A percentile compares a stretch with the other conserved stretches of the same genome.
Conservation (phyloP, 805 yeast genomes). For the Monosporozyma aquatica region DNA sequence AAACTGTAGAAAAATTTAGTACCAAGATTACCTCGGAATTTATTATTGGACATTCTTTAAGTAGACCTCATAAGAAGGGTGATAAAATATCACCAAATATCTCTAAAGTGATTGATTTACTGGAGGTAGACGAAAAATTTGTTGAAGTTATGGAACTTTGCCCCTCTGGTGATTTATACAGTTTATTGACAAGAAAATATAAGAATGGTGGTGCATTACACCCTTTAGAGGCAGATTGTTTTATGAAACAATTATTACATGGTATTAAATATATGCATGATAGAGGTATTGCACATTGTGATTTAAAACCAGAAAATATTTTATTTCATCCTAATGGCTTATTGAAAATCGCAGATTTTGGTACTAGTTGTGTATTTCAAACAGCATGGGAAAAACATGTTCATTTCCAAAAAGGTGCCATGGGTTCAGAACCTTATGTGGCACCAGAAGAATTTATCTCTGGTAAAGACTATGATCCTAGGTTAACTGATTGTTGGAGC, state of each 20-base stretch:
- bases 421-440: slow-evolving; percentile 87
- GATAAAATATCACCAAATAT: slow-evolving; percentile 42
- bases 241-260: slow-evolving; percentile 73
- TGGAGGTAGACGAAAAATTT: slow-evolving; percentile 63
- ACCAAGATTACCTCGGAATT: slow-evolving; percentile 85
- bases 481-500: slow-evolving; percentile 85
- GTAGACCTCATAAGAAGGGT: slow-evolving; percentile 21
- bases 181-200: slow-evolving; percentile 40
- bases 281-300: slow-evolving; percentile 92
- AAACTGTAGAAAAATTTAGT: slow-evolving; percentile 84
- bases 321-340: slow-evolving; percentile 58
- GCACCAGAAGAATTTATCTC: slow-evolving; percentile 77
- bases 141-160: slow-evolving; percentile 93
- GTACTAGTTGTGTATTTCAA: slow-evolving; percentile 82
- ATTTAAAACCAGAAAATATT: slow-evolving; percentile 81
- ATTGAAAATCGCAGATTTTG: slow-evolving; percentile 74
- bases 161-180: slow-evolving; percentile 70
- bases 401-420: slow-evolving; percentile 58
- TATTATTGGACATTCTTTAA: slow-evolving; percentile 73
- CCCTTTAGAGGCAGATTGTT: slow-evolving; percentile 74
- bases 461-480: slow-evolving; percentile 56
- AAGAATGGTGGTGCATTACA: slow-evolving; percentile 44
- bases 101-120: slow-evolving; percentile 68
- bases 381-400: slow-evolving; percentile 81
- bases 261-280: slow-evolving; percentile 82